phyloP scores from a whole-genome alignment of 139 green algal species.

The Yamagishiella unicocca region DNA sequence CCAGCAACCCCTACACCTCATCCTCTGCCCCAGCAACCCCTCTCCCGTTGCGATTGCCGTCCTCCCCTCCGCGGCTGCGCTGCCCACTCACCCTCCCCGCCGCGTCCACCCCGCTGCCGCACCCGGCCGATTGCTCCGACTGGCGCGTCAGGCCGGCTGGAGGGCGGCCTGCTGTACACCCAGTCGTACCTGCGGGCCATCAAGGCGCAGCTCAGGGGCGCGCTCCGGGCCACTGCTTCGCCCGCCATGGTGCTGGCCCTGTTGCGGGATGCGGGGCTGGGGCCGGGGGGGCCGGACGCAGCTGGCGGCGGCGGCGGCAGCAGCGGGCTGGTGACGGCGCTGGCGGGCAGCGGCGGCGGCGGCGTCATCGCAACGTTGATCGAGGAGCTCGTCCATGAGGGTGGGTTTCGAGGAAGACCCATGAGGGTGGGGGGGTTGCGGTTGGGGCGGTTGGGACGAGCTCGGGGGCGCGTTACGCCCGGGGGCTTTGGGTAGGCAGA shows the following conservation, averaged over 20 bases:
- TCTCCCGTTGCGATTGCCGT: no score
- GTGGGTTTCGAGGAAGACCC: no score
- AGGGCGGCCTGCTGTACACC: constrained; percentile 89
- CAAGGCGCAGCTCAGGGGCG: constrained; percentile 87
- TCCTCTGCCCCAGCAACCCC: no score
- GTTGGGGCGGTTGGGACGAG: no score
- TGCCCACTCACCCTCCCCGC: neutral
- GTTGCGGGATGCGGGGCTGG: constrained; percentile 48
- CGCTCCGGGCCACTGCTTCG: constrained; percentile 73
- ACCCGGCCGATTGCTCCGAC: no score
- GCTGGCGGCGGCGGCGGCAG: constrained; percentile 20
- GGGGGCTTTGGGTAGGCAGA: no score
- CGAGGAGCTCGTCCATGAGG: constrained; percentile 65
- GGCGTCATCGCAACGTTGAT: constrained; percentile 53
- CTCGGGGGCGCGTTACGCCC: neutral
- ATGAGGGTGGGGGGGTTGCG: no score
- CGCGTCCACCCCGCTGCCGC: no score
- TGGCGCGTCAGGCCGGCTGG: constrained; percentile 74
- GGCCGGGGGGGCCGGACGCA: constrained; percentile 34
- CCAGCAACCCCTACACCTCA: no score
- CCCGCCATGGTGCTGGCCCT: constrained; percentile 62
- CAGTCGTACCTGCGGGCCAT: constrained; percentile 81
- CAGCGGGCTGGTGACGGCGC: constrained; percentile 46
- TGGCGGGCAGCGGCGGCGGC: constrained; percentile 45
- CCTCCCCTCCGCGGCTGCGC: no score